Percentiles rank a stretch among this genome's conserved stretches.
These are phyloP conservation scores for Ajuga reptans DNA, from an alignment of 305 asterid species.

Conservation along the genomic window DNA sequence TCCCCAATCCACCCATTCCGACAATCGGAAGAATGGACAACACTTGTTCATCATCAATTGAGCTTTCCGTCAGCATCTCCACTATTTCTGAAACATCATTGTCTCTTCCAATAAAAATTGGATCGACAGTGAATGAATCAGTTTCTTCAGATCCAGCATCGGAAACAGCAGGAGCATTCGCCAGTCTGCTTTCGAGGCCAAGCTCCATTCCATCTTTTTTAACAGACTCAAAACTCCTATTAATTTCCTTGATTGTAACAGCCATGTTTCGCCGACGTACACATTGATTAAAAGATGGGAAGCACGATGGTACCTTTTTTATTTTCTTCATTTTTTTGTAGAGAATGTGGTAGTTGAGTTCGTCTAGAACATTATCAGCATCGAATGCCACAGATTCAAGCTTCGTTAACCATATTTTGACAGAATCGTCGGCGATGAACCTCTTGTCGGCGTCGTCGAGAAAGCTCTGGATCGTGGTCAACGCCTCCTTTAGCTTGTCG, in stretches of 20 bases:
- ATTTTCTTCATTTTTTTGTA: background rate
- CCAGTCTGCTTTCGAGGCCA: slow-evolving; percentile 7
- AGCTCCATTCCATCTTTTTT: background rate
- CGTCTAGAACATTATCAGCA: slow-evolving; percentile 15
- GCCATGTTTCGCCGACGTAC: background rate
- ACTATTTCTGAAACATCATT: slow-evolving; percentile 1
- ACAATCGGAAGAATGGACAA: background rate
- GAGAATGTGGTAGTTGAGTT: slow-evolving; percentile 13
- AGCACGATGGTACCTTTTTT: background rate
- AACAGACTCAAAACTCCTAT: background rate
- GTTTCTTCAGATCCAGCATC: background rate
- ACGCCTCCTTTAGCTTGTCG: background rate
- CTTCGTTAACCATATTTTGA: slow-evolving; percentile 15
- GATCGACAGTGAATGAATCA: background rate
- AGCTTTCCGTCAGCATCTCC: background rate
- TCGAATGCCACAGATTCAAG: slow-evolving; percentile 15
- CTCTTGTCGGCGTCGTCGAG: slow-evolving; percentile 22
- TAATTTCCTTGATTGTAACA: slow-evolving; percentile 12
- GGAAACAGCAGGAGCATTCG: background rate
- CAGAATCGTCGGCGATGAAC: background rate
- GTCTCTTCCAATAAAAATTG: slow-evolving; percentile 23
- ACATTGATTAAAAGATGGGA: background rate
- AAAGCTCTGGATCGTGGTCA: background rate
- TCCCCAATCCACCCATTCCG: slow-evolving; percentile 37
- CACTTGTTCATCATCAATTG: background rate